phyloP scores from a whole-genome alignment of 164 flowering plant species.

The Macadamia integrifolia region DNA sequence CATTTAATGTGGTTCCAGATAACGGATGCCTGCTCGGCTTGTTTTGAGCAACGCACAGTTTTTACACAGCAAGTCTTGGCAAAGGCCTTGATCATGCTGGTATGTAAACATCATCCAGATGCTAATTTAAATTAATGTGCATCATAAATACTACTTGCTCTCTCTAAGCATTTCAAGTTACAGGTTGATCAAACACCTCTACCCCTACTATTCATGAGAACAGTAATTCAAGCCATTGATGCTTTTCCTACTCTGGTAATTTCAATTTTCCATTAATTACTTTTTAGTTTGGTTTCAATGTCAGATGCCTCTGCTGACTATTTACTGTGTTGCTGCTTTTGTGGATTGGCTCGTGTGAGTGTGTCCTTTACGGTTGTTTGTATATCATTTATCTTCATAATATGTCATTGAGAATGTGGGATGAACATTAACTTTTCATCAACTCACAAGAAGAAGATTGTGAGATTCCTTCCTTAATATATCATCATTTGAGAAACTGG shows the following conservation, averaged over 20 bases:
- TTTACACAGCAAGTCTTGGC: constrained; percentile 93
- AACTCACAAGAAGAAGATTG: no score
- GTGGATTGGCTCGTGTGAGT: not conserved
- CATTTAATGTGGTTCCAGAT: constrained; percentile 44
- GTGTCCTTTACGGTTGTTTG: not conserved
- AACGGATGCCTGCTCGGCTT: constrained; percentile 93
- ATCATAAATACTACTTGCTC: not conserved
- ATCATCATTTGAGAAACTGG: no score
- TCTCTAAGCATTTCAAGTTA: constrained; percentile 8
- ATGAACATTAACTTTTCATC: no score
- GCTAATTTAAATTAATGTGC: not conserved
- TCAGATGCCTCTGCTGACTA: not conserved
- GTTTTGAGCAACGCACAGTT: constrained; percentile 97
- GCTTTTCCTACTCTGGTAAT: constrained; percentile 92
- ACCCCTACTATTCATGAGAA: constrained; percentile 94
- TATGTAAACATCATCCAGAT: constrained; percentile 24
- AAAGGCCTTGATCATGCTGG: constrained; percentile 89
- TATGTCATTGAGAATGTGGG: no score
- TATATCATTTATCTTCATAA: no score
- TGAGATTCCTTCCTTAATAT: no score
- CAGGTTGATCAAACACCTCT: constrained; percentile 92
- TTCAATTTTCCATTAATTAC: not conserved
- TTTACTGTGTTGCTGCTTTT: no score
- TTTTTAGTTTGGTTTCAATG: constrained; percentile 1
- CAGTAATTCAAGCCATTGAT: constrained; percentile 95